Evolutionary conservation across 2,329 filamentous ascomycete genomes (phyloP).

Genomic region (Tolypocladium sp.): DNA sequence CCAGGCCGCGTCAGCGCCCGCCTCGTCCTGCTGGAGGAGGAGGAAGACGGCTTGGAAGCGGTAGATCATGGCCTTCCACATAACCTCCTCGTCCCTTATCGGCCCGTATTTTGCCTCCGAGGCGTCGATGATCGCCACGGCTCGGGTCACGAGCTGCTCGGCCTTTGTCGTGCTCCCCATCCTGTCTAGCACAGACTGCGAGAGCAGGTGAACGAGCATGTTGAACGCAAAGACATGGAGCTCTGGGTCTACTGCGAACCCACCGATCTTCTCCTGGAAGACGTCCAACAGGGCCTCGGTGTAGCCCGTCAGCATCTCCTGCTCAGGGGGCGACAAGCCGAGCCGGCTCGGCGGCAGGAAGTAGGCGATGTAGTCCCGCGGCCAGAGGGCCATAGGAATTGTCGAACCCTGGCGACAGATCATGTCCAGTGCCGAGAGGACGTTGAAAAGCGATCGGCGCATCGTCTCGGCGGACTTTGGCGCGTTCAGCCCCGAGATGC

Average conservation of each 20-base stretch:
- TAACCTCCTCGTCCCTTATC: background rate
- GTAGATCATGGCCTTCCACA: background rate
- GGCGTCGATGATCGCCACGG: background rate
- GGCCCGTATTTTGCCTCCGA: background rate
- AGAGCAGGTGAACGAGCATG: background rate
- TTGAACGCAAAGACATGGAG: background rate
- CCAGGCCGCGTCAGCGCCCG: background rate
- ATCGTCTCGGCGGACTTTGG: background rate
- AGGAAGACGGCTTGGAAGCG: background rate
- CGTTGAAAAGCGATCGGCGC: background rate
- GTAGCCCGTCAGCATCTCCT: background rate
- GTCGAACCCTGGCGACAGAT: background rate
- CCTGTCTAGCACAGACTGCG: background rate
- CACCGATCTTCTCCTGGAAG: background rate
- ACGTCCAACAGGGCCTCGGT: background rate
- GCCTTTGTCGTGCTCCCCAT: background rate
- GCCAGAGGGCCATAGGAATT: background rate
- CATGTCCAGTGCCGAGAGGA: background rate
- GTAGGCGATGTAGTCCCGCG: background rate
- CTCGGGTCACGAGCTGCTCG: background rate
- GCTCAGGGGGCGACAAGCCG: background rate
- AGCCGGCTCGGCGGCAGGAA: background rate
- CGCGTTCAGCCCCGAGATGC: background rate
- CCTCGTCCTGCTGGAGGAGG: background rate
- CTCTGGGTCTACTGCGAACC: background rate